Evolutionary conservation across 345 rosid species (phyloP).

Genomic region (Anastatica hierochuntica): DNA sequence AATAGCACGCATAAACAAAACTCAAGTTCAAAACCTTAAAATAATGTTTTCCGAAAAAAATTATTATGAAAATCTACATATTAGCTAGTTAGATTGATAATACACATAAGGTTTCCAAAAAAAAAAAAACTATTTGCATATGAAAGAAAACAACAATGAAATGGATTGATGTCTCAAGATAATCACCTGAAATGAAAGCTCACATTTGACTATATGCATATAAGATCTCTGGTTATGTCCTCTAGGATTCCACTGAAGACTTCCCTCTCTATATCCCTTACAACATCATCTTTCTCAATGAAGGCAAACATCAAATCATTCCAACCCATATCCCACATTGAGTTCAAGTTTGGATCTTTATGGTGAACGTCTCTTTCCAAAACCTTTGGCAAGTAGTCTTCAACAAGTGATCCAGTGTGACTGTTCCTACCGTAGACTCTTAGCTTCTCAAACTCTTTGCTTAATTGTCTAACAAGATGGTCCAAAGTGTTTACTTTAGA

Average conservation of each 20-base stretch:
- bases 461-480: constrained; percentile 47
- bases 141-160: not conserved
- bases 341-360: constrained; percentile 52
- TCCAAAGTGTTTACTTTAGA: constrained; percentile 40
- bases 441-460: constrained; percentile 46
- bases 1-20: too few relatives aligned
- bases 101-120: not conserved
- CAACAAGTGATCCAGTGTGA: constrained; percentile 28
- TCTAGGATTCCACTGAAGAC: constrained; percentile 56
- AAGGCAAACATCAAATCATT: constrained; percentile 31
- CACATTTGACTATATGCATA: constrained; percentile 27
- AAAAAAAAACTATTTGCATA: not conserved
- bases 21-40: too few relatives aligned
- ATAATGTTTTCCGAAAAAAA: too few relatives aligned
- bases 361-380: constrained; percentile 48
- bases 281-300: constrained; percentile 58
- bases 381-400: constrained; percentile 56
- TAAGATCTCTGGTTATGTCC: constrained; percentile 54
- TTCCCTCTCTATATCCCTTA: constrained; percentile 60
- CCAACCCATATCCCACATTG: constrained; percentile 95
- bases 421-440: constrained; percentile 42
- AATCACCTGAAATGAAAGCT: too few relatives aligned
- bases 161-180: not conserved
- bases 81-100: too few relatives aligned
- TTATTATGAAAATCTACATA: too few relatives aligned